These are phyloP conservation scores for Adansonia digitata DNA, from an alignment of 345 rosid genomes.

Conservation along the genomic window DNA sequence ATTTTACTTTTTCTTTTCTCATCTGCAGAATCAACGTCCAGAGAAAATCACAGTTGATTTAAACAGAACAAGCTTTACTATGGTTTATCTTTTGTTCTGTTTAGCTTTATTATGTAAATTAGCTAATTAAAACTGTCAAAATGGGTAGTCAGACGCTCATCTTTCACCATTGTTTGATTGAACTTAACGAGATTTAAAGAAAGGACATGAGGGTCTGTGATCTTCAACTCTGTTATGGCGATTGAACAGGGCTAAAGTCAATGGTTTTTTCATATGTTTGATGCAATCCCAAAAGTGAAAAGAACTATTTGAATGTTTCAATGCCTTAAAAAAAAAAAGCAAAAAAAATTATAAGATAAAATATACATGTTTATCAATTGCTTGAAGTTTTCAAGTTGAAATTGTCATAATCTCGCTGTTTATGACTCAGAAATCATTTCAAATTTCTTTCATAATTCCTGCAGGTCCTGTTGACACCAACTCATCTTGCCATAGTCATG, in stretches of 20 bases:
- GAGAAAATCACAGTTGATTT: background rate
- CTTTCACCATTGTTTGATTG: background rate
- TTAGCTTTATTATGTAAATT: background rate
- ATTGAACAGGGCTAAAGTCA: constrained; percentile 3
- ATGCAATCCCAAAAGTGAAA: background rate
- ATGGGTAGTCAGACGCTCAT: background rate
- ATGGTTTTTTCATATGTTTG: background rate
- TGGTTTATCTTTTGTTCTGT: constrained; percentile 4
- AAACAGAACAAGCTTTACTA: background rate
- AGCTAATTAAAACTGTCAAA: too few relatives aligned
- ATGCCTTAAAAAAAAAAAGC: background rate
- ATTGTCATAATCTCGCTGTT: background rate
- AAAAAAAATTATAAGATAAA: background rate
- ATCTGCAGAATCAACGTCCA: background rate
- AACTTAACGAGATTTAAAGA: background rate
- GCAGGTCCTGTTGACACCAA: constrained; percentile 74
- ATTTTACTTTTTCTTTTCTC: background rate
- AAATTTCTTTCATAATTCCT: background rate
- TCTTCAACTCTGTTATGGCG: too few relatives aligned
- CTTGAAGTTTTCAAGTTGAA: background rate
- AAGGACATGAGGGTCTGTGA: background rate
- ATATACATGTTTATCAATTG: background rate
- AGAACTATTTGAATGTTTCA: background rate
- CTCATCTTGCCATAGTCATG: constrained; percentile 87
- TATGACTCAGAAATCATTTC: background rate